Conservation (phyloP, 2,329 filamentous ascomycete species). For the Aspergillus phoenicis region DNA sequence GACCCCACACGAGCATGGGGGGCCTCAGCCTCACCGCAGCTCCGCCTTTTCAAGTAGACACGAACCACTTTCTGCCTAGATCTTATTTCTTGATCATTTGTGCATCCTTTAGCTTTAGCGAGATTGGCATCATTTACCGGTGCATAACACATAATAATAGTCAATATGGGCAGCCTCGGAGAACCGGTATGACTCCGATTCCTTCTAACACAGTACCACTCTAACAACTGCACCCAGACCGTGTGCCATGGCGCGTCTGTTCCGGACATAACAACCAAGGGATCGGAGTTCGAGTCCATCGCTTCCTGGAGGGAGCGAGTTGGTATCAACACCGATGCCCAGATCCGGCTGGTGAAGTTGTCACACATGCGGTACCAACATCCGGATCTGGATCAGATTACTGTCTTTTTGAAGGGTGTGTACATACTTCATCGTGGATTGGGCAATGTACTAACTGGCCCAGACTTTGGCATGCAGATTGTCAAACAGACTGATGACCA, state of each 20-base stretch:
- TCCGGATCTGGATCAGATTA: slow-evolving; percentile 53
- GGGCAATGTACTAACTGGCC: background rate
- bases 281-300: slow-evolving; percentile 20
- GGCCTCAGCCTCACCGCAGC: background rate
- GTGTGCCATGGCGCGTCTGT: slow-evolving; percentile 20
- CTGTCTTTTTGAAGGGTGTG: slow-evolving; percentile 27
- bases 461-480: slow-evolving; percentile 40
- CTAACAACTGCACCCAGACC: background rate
- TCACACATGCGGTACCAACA: slow-evolving; percentile 60
- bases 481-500: slow-evolving; percentile 32
- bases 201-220: too few species aligned
- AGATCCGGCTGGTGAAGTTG: slow-evolving; percentile 53
- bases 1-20: background rate
- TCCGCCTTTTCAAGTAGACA: background rate
- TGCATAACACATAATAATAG: background rate
- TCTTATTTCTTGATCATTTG: background rate
- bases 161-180: background rate
- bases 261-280: slow-evolving; percentile 22
- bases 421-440: background rate
- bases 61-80: background rate
- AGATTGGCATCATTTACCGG: background rate
- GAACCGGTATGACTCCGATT: background rate
- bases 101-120: too few species aligned
- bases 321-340: slow-evolving; percentile 47
- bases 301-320: slow-evolving; percentile 24